phyloP scores from a whole-genome alignment of 306 rosid genomes.

The Canavalia gladiata region DNA sequence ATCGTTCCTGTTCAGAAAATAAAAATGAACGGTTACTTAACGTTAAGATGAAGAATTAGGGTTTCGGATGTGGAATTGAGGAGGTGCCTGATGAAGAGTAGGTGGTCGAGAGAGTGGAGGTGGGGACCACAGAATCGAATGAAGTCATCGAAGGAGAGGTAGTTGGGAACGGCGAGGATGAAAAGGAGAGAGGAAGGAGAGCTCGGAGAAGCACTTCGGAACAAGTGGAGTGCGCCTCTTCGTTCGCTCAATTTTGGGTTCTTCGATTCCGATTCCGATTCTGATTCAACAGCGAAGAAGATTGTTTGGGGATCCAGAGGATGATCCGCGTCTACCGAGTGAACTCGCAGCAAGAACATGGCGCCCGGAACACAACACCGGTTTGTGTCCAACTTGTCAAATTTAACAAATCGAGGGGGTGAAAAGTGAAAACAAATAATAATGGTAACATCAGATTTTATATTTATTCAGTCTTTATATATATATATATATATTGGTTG shows the following conservation, averaged over 20 bases:
- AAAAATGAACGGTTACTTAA: not conserved
- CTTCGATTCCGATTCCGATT: constrained; percentile 44
- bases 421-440: no score
- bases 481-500: no score
- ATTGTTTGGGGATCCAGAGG: constrained; percentile 55
- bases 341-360: constrained; percentile 90
- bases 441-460: no score
- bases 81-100: constrained; percentile 81
- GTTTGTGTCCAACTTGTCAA: constrained; percentile 14
- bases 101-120: constrained; percentile 64
- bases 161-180: constrained; percentile 89
- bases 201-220: constrained; percentile 64
- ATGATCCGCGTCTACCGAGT: constrained; percentile 81
- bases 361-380: not conserved
- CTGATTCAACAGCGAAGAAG: constrained; percentile 48
- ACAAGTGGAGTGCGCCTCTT: constrained; percentile 77
- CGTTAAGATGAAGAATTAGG: not conserved
- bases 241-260: constrained; percentile 72
- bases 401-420: not conserved
- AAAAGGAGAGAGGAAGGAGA: constrained; percentile 70
- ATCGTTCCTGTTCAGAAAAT: constrained; percentile 66
- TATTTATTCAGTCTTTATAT: no score
- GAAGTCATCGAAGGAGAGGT: constrained; percentile 79
- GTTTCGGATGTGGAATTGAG: not conserved
- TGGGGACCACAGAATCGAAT: constrained; percentile 73